Conservation (phyloP, 306 rosid genomes). For the Fagus sylvatica region DNA sequence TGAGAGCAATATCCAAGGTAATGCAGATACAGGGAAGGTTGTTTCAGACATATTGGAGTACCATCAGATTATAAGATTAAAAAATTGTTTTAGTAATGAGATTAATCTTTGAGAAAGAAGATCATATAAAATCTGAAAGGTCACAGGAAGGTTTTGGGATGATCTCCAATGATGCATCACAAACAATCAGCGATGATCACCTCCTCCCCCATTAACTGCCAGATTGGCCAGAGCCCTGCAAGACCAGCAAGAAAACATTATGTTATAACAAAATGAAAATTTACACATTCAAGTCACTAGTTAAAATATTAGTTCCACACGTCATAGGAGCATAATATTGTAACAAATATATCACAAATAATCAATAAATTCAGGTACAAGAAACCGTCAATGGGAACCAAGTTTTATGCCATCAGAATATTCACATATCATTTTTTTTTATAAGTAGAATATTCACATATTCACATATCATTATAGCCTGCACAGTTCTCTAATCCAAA, state of each 20-base stretch:
- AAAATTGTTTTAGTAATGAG: slow-evolving; percentile 17
- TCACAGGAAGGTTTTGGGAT: background rate
- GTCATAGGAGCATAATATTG: background rate
- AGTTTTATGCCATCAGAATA: background rate
- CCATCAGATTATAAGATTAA: background rate
- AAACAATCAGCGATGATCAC: slow-evolving; percentile 53
- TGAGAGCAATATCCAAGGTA: slow-evolving; percentile 18
- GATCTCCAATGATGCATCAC: slow-evolving; percentile 22
- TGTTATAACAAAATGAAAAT: slow-evolving; percentile 8
- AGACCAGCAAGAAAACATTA: slow-evolving; percentile 29
- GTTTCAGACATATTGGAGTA: slow-evolving; percentile 20
- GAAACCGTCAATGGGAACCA: background rate
- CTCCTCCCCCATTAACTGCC: slow-evolving; percentile 53
- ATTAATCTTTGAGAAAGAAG: slow-evolving; percentile 26
- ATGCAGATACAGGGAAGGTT: slow-evolving; percentile 21
- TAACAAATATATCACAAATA: background rate
- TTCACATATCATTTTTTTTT: background rate
- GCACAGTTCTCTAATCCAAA: background rate
- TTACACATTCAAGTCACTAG: slow-evolving; percentile 10
- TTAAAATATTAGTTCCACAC: background rate
- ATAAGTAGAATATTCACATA: background rate
- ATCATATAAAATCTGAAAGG: slow-evolving; percentile 22
- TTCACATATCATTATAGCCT: background rate
- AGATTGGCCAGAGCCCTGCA: slow-evolving; percentile 58
- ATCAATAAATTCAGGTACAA: background rate